These are phyloP conservation scores for Rhynchospora breviuscula DNA, from an alignment of 176 grass and related monocot species.

Conservation along the genomic window DNA sequence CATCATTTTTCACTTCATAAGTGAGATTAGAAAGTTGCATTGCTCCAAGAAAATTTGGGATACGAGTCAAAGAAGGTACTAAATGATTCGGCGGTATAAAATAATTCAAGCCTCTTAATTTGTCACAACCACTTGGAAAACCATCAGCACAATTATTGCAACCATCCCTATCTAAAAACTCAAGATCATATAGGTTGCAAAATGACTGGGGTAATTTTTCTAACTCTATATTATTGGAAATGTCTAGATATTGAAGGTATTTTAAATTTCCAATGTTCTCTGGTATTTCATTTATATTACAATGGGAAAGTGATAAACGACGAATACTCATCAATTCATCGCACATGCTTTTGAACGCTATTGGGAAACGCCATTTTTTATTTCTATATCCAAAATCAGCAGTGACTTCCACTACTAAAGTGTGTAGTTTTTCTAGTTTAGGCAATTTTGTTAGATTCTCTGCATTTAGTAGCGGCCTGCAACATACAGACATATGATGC, in stretches of 20 bases:
- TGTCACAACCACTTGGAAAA: not conserved
- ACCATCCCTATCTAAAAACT: not conserved
- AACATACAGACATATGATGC: not conserved
- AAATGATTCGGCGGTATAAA: not conserved
- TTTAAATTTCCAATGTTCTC: not conserved
- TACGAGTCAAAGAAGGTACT: not conserved
- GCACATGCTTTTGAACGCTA: not conserved
- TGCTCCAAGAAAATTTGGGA: not conserved
- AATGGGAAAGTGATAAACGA: not conserved
- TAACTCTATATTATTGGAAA: not conserved
- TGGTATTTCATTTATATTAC: not conserved
- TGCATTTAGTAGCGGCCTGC: not conserved
- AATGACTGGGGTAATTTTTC: not conserved
- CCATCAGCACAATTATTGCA: not conserved
- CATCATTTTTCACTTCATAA: not conserved
- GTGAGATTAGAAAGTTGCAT: not conserved
- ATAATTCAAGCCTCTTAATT: not conserved
- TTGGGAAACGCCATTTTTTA: too few species aligned
- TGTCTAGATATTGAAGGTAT: not conserved
- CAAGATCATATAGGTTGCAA: not conserved
- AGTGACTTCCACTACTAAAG: not conserved
- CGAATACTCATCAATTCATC: not conserved
- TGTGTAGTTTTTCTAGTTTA: not conserved
- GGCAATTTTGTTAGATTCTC: not conserved
- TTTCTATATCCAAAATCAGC: not conserved